Conservation (phyloP, 2,329 filamentous ascomycete genomes). For the Aureobasidium sp. region DNA sequence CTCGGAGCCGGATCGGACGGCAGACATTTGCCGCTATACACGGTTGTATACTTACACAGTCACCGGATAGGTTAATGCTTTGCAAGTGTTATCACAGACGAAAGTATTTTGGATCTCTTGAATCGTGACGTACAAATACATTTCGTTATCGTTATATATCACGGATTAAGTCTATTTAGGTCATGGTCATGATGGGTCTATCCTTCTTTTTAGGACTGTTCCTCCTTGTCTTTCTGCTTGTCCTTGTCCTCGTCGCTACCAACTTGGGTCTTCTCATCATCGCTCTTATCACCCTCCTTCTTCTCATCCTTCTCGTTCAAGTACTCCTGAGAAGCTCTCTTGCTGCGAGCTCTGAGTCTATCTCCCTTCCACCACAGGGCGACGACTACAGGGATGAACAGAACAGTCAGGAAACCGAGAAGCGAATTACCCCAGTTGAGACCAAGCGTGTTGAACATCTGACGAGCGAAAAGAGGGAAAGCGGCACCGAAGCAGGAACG, state of each 20-base stretch:
- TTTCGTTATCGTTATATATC: constrained; percentile 5
- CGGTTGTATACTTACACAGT: background rate
- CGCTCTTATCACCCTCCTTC: constrained; percentile 1
- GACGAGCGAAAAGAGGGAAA: constrained; percentile 36
- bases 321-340: background rate
- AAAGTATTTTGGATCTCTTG: background rate
- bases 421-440: constrained; percentile 12
- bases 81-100: background rate
- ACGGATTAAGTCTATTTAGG: constrained; percentile 3
- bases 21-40: background rate
- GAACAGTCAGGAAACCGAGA: constrained; percentile 11
- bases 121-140: background rate
- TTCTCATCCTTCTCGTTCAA: background rate
- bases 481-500: constrained; percentile 52
- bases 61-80: background rate
- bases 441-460: constrained; percentile 14
- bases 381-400: constrained; percentile 12
- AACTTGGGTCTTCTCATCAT: constrained; percentile 2
- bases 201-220: background rate
- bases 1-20: background rate
- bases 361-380: constrained; percentile 12
- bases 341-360: constrained; percentile 2
- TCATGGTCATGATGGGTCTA: background rate
- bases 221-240: background rate
- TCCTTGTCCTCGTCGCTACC: constrained; percentile 9